Conservation (phyloP, 495 filamentous ascomycete genomes). For the Aspergillus conjunctus region DNA sequence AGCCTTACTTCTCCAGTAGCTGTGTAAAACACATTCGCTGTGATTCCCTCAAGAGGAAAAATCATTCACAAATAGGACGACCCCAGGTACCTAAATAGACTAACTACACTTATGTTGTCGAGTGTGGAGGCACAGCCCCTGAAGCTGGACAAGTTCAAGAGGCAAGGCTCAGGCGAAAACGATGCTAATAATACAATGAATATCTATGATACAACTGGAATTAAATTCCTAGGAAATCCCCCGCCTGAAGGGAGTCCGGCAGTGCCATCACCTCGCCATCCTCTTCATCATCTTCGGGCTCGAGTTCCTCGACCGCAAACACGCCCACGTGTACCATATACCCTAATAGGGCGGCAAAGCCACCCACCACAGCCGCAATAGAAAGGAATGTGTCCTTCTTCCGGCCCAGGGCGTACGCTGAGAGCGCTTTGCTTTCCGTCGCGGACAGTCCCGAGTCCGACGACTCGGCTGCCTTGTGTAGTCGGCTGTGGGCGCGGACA, state of each 20-base stretch:
- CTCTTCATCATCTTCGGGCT: slow-evolving; percentile 27
- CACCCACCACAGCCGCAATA: slow-evolving; percentile 40
- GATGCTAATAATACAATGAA: background rate
- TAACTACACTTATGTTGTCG: no score
- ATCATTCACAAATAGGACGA: no score
- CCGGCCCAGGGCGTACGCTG: slow-evolving; percentile 30
- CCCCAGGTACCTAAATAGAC: no score
- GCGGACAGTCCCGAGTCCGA: slow-evolving; percentile 30
- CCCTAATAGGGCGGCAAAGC: slow-evolving; percentile 41
- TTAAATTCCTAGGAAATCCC: slow-evolving; percentile 28
- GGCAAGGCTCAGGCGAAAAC: background rate
- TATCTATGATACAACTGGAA: background rate
- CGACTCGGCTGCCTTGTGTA: slow-evolving; percentile 36
- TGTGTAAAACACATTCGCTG: no score
- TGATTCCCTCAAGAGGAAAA: no score
- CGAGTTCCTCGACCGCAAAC: slow-evolving; percentile 23
- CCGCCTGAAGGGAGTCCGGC: slow-evolving; percentile 19
- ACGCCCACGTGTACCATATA: slow-evolving; percentile 44
- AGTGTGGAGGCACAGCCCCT: no score
- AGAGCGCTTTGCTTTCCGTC: slow-evolving; percentile 30
- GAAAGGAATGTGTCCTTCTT: slow-evolving; percentile 45
- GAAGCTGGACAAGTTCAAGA: no score
- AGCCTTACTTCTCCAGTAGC: no score
- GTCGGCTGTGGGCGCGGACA: slow-evolving; percentile 38
- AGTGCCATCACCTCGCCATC: slow-evolving; percentile 18